Evolutionary conservation across 116 monocot species (phyloP), one percentile per base, ranked within the genome.

Genomic region (Dioscorea cayenensis): DNA sequence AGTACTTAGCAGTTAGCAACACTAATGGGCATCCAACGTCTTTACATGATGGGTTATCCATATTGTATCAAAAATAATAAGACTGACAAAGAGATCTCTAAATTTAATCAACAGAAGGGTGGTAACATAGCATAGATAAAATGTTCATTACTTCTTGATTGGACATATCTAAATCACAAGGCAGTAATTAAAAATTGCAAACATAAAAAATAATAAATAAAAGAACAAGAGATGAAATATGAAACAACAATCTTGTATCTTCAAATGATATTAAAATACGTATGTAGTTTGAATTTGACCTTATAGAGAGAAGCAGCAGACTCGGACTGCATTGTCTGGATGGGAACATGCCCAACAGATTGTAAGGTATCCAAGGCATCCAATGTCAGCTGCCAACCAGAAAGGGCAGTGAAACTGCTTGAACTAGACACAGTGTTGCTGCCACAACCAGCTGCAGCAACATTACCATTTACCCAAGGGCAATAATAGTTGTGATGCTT

Each of bases 391-490:
- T 92, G 85, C 96, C 96, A 96, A 58, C 96, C 96, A 86, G 82
- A 86, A 59, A 84, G 62, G 22, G 25, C 69, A 60, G 37, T 49
- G 13, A 76, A 70, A 74, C 72, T 77, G 49, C 68, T 81, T 66
- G 87, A 83, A 70, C 65, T 72, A 14, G 82, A 83, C 63, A 60
- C 77, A 84, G 14, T 55, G 55, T 55, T 63, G n/a, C 84, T 69
- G 66, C 66, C 66, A 66, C 78, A 79, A 74, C 84, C 87, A 70
- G 70, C 70, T 32, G 92, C 85, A 28, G 89, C 85, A 79, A 97
- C 97, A 86, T 93, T 86, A 66, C 79, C 88, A 80, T 97, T 97
- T 22, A 97, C 90, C 97, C 93, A 97, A 37, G 97, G 97, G 49
- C 97, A 97, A 68, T 81, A 90, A 21, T 59, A 64, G 60, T 68